These are phyloP conservation scores for Neopestalotiopsis sp. DNA, from an alignment of 2,329 filamentous ascomycete species.

Conservation along the genomic window DNA sequence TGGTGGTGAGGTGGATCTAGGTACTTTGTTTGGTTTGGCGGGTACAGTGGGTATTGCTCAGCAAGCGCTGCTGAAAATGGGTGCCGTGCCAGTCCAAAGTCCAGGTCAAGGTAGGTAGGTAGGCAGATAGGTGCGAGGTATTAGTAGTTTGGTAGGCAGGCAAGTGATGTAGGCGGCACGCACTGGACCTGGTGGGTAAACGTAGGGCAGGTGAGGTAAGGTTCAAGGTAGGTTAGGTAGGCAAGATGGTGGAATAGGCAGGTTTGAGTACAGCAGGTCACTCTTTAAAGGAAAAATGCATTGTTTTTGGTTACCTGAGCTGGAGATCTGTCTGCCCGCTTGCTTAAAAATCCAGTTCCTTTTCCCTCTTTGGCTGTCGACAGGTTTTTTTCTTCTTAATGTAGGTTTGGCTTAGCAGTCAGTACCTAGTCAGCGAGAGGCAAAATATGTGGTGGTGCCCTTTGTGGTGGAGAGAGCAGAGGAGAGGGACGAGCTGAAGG, in stretches of 20 bases:
- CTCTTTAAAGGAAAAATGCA: too few species aligned
- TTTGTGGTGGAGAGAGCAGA: background rate
- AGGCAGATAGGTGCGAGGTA: background rate
- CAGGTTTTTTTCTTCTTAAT: background rate
- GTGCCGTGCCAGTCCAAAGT: too few species aligned
- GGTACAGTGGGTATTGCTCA: background rate
- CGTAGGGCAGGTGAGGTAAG: too few species aligned
- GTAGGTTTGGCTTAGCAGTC: background rate
- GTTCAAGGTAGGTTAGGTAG: background rate
- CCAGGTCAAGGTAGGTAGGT: background rate
- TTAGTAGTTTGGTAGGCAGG: background rate
- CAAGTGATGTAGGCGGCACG: background rate
- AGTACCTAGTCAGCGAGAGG: background rate
- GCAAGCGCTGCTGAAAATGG: too few species aligned
- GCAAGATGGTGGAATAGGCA: background rate
- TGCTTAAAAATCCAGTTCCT: background rate
- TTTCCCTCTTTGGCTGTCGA: background rate
- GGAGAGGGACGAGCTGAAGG: background rate
- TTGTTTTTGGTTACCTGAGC: background rate
- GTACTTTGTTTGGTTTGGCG: conserved; percentile 1
- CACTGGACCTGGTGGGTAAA: too few species aligned
- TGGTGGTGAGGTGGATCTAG: conserved; percentile 15
- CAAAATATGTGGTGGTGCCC: background rate
- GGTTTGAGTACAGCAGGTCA: background rate
- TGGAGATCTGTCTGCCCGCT: background rate